Conservation (phyloP, 2,329 filamentous ascomycete species). For the Neoarthrinium moseri region DNA sequence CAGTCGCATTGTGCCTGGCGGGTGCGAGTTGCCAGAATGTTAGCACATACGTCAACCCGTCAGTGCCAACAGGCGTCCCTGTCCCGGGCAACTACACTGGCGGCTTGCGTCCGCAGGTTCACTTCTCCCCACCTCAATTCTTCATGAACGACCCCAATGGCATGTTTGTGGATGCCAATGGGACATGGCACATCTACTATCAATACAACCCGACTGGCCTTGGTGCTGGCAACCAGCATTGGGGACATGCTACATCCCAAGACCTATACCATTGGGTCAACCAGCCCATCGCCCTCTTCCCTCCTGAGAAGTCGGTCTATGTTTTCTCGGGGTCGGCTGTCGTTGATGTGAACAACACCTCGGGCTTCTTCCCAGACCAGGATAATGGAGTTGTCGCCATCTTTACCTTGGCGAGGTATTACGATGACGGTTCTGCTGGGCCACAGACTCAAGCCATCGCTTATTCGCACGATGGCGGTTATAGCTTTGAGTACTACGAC, state of each 20-base stretch:
- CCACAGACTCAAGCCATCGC: slow-evolving; percentile 58
- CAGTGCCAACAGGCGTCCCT: slow-evolving; percentile 25
- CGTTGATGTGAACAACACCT: slow-evolving; percentile 62
- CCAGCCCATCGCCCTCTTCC: slow-evolving; percentile 60
- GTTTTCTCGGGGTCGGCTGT: slow-evolving; percentile 58
- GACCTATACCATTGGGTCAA: slow-evolving; percentile 66
- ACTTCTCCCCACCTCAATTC: slow-evolving; percentile 51
- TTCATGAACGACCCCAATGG: slow-evolving; percentile 67
- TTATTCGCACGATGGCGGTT: slow-evolving; percentile 61
- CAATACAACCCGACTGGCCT: slow-evolving; percentile 39
- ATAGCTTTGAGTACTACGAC: slow-evolving; percentile 58
- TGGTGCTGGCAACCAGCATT: slow-evolving; percentile 45
- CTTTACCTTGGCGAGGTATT: slow-evolving; percentile 38
- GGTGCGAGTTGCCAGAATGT: slow-evolving; percentile 11
- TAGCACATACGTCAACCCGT: slow-evolving; percentile 24
- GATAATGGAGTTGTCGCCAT: slow-evolving; percentile 63
- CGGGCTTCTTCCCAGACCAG: slow-evolving; percentile 62
- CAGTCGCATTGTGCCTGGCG: not conserved
- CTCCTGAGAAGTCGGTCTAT: slow-evolving; percentile 39
- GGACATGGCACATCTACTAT: slow-evolving; percentile 64
- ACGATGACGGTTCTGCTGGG: slow-evolving; percentile 34
- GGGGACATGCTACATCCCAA: slow-evolving; percentile 63
- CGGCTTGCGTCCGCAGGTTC: slow-evolving; percentile 47
- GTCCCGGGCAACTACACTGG: slow-evolving; percentile 26
- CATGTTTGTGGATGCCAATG: slow-evolving; percentile 56